Evolutionary conservation across 2,329 filamentous ascomycete species (phyloP).

Genomic region (Colletotrichum lentis): DNA sequence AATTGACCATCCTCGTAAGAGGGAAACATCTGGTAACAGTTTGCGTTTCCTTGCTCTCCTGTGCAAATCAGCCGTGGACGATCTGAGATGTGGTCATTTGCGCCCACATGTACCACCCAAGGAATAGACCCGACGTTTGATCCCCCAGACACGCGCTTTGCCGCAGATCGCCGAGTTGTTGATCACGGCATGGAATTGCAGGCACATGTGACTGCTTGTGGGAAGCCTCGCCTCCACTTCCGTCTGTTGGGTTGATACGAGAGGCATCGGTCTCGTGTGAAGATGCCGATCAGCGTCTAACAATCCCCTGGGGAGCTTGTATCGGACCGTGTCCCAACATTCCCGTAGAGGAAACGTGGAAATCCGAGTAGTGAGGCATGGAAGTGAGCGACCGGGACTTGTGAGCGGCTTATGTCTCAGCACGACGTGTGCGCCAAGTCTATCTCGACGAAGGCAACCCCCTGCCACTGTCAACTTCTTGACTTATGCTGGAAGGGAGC

Average conservation of each 20-base stretch:
- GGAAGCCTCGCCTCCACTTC: neutral
- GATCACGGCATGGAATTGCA: neutral
- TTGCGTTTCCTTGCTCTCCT: too few relatives aligned
- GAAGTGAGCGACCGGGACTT: neutral
- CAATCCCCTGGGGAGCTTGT: neutral
- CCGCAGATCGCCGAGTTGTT: neutral
- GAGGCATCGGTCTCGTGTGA: neutral
- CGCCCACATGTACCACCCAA: neutral
- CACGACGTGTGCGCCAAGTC: neutral
- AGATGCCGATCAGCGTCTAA: neutral
- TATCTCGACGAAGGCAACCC: neutral
- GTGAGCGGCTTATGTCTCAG: neutral
- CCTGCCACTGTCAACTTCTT: neutral
- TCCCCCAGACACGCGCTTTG: neutral
- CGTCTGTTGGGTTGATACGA: neutral
- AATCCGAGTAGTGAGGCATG: neutral
- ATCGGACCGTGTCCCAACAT: too few relatives aligned
- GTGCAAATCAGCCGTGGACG: neutral
- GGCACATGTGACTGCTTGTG: neutral
- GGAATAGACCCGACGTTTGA: neutral
- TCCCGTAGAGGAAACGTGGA: neutral
- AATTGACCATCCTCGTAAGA: too few relatives aligned
- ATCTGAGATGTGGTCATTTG: neutral
- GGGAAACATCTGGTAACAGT: neutral
- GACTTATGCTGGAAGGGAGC: neutral